Percentiles rank a stretch among this genome's conserved stretches.
phyloP scores from a whole-genome alignment of 1,284 basidiomycete genomes.

The Ganoderma sinense region DNA sequence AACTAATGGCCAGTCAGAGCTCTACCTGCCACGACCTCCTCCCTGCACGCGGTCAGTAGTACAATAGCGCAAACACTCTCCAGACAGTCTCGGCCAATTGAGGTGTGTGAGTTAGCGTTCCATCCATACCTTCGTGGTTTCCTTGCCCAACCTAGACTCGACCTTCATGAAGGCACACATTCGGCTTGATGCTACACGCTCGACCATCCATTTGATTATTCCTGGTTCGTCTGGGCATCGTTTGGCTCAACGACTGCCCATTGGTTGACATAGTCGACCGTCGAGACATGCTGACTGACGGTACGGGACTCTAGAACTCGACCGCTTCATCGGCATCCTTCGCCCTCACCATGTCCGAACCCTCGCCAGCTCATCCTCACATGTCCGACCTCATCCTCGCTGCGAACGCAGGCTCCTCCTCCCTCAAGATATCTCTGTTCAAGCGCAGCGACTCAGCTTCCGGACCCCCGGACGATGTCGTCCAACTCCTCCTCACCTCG shows the following conservation, averaged over 20 bases:
- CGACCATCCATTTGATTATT: not conserved
- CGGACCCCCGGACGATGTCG: constrained; percentile 39
- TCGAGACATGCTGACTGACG: not conserved
- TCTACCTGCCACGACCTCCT: not conserved
- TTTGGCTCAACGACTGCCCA: no score
- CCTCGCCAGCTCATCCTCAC: constrained; percentile 4
- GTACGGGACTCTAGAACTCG: not conserved
- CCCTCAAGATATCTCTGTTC: constrained; percentile 78
- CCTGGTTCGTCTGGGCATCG: not conserved
- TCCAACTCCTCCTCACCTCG: constrained; percentile 56
- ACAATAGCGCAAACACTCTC: not conserved
- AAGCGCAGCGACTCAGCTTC: not conserved
- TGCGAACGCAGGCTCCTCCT: constrained; percentile 78
- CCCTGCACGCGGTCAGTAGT: not conserved
- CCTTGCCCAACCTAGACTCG: not conserved
- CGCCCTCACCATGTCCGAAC: constrained; percentile 7
- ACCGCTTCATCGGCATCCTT: not conserved
- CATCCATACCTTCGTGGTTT: not conserved
- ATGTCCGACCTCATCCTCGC: constrained; percentile 56
- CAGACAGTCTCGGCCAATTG: not conserved
- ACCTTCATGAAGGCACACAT: not conserved
- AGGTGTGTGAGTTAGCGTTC: not conserved
- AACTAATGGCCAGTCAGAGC: not conserved
- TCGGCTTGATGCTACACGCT: not conserved
- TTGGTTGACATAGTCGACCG: not conserved